These are phyloP conservation scores for Clavispora phyllophila DNA, from an alignment of 805 yeast genomes.

Conservation along the genomic window DNA sequence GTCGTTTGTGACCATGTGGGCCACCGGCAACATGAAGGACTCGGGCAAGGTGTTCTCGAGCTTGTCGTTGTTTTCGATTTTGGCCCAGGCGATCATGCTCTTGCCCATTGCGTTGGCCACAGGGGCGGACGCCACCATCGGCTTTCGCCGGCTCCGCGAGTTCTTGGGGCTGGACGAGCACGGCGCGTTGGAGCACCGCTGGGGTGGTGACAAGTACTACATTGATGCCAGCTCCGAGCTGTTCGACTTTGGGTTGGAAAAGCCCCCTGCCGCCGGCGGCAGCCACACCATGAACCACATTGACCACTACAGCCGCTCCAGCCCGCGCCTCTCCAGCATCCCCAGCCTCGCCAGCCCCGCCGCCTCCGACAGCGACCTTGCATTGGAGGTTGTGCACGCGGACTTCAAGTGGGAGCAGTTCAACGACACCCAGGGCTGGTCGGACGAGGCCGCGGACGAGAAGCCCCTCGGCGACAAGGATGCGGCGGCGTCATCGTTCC, in stretches of 20 bases:
- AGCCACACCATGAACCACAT: background rate
- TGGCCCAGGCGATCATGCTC: slow-evolving; percentile 41
- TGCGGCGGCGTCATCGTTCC: slow-evolving; percentile 14
- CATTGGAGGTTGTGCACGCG: slow-evolving; percentile 9
- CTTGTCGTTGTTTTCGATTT: slow-evolving; percentile 36
- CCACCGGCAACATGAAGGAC: slow-evolving; percentile 34
- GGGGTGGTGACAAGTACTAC: slow-evolving; percentile 7
- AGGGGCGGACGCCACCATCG: slow-evolving; percentile 42
- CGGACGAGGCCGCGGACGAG: background rate
- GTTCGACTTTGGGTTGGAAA: slow-evolving; percentile 3
- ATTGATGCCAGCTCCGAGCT: slow-evolving; percentile 1
- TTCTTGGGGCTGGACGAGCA: slow-evolving; percentile 18
- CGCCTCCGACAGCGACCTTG: too few relatives aligned
- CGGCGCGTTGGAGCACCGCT: slow-evolving; percentile 8
- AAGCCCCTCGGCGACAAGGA: background rate
- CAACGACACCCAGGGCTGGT: slow-evolving; percentile 1
- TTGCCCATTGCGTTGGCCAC: slow-evolving; percentile 41
- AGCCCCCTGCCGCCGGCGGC: background rate
- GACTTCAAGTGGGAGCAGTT: slow-evolving; percentile 13
- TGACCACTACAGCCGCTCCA: slow-evolving; percentile 1
- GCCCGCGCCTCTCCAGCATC: too few relatives aligned
- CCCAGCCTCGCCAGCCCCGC: too few relatives aligned
- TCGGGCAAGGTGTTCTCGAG: slow-evolving; percentile 41
- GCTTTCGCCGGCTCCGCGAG: slow-evolving; percentile 25
- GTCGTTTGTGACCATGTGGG: slow-evolving; percentile 42